Base-by-base conservation (phyloP, 371 early-diverging fungal species). In the Mycotypha africana region DNA sequence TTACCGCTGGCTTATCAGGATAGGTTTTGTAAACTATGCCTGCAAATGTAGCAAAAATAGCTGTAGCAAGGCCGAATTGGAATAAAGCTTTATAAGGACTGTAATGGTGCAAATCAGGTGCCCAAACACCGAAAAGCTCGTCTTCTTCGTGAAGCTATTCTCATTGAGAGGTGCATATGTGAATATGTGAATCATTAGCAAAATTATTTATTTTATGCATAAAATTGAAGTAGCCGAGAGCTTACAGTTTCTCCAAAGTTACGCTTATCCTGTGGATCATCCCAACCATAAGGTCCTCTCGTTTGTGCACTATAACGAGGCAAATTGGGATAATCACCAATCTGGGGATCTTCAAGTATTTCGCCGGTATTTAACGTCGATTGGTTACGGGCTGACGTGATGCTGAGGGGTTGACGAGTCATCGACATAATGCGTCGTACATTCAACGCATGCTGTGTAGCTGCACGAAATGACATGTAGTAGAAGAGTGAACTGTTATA, bases 241-340 rank as follows among this genome's bases (percentile, higher is more conserved):
- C 35, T 58, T 77, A 81, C 82, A 40, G 73, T 47, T 49, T 81
- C 82, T 25, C 78, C 79, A 75, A 76, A 79, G 74, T 81, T 78
- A 53, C 82, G 78, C 42, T 76, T 77, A 39, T 81, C 79, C 65
- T 79, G 79, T 33, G 60, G 66, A 62, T 81, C 82, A 65, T 67
- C 67, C 76, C 78, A 81, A 37, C 77, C 79, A 28, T 55, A 70
- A 28, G 79, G 70, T 19, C 73, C 61, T 56, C 82, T 79, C 38
- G 65, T 56, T 54, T 81, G 79, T 41, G 64, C 46, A 62, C 74
- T 78, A 66, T 61, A 53, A 58, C 72, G 74, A 46, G 82, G 82
- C 62, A 81, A 55, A 62, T 81, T 79, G 64, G 82, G 82, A 45
- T 81, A 81, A 42, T 75, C 69, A 35, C 82, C 82, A 54, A 81